Conservation (phyloP, 306 rosid species). For the Ormosia semicastrata region DNA sequence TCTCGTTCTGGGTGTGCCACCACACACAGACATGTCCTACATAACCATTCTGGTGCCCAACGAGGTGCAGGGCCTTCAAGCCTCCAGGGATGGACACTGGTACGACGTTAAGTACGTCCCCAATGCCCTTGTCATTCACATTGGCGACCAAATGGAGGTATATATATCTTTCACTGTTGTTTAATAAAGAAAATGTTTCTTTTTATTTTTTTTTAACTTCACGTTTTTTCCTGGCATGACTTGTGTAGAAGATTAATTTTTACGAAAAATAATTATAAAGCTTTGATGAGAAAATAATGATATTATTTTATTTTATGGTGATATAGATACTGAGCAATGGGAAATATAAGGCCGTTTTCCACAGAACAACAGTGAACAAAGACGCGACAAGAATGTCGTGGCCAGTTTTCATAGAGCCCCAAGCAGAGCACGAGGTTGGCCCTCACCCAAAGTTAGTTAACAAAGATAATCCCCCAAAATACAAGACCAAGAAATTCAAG, state of each 20-base stretch:
- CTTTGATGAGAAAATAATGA: not conserved
- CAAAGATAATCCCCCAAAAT: slow-evolving; percentile 43
- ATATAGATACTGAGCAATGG: slow-evolving; percentile 62
- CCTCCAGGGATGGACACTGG: slow-evolving; percentile 49
- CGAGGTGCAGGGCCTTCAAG: slow-evolving; percentile 64
- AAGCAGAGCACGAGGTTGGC: slow-evolving; percentile 32
- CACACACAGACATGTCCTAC: slow-evolving; percentile 59
- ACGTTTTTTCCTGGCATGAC: too few species aligned
- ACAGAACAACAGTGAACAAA: slow-evolving; percentile 50
- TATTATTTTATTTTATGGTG: not conserved
- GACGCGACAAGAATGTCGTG: slow-evolving; percentile 51
- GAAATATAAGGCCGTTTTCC: slow-evolving; percentile 44
- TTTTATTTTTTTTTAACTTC: too few species aligned
- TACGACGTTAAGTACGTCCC: slow-evolving; percentile 51
- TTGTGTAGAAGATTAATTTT: too few species aligned
- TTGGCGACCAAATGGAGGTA: slow-evolving; percentile 69
- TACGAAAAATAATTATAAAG: too few species aligned
- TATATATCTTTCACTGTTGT: not conserved
- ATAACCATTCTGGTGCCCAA: slow-evolving; percentile 62
- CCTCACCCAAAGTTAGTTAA: slow-evolving; percentile 36
- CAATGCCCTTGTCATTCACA: slow-evolving; percentile 58
- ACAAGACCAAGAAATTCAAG: slow-evolving; percentile 41
- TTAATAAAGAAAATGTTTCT: too few species aligned
- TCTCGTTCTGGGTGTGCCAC: slow-evolving; percentile 52
- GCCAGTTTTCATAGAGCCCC: slow-evolving; percentile 63